These are phyloP conservation scores for Thinopyrum elongatum DNA, from an alignment of 176 grass and related monocot species.

Conservation along the genomic window DNA sequence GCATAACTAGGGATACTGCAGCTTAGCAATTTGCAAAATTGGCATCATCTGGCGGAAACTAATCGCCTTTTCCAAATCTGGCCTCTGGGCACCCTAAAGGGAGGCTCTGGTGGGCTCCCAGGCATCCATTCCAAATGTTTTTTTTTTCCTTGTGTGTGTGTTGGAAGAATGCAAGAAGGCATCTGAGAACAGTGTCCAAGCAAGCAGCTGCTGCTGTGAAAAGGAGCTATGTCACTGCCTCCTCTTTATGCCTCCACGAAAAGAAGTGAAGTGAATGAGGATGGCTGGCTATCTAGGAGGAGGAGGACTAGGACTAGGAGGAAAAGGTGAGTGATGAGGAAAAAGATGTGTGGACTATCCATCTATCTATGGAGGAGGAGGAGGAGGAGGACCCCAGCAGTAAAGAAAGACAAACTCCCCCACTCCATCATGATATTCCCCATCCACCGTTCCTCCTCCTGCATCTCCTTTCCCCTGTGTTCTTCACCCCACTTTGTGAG, in stretches of 20 bases:
- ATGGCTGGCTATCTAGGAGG: background rate
- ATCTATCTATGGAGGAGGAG: background rate
- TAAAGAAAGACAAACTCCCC: slow-evolving; percentile 48
- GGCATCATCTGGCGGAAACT: background rate
- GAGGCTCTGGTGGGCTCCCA: slow-evolving; percentile 26
- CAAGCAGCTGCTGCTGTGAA: slow-evolving; percentile 37
- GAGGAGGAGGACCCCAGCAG: slow-evolving; percentile 26
- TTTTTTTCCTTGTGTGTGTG: no score
- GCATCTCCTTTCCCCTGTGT: slow-evolving; percentile 23
- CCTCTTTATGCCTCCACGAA: background rate
- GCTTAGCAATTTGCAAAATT: background rate
- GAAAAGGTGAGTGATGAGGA: slow-evolving; percentile 35
- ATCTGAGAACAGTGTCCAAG: slow-evolving; percentile 36
- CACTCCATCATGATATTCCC: slow-evolving; percentile 56
- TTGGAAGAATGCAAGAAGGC: slow-evolving; percentile 38
- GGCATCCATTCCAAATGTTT: background rate
- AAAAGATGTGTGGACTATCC: slow-evolving; percentile 26
- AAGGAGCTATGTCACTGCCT: slow-evolving; percentile 20
- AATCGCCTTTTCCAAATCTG: slow-evolving; percentile 12
- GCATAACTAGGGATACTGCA: background rate
- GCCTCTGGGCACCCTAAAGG: slow-evolving; percentile 7
- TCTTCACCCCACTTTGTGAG: background rate
- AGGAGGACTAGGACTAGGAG: background rate
- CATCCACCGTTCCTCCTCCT: slow-evolving; percentile 38
- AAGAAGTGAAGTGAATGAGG: slow-evolving; percentile 39